Conservation (phyloP, 140 eudicot genomes). For the Cichorium intybus region DNA sequence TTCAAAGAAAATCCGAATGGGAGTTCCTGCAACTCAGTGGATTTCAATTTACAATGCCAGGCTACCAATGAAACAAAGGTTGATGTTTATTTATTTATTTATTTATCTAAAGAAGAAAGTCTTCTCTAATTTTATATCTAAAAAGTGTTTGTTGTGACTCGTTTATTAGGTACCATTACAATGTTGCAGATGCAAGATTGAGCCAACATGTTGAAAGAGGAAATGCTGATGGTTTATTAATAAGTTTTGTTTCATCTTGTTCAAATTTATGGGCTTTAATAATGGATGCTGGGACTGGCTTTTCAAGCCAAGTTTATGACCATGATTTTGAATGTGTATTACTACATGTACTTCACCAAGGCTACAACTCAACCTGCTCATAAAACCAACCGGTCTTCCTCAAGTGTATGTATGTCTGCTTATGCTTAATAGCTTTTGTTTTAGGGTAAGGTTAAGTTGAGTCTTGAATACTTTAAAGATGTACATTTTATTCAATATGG, state of each 20-base stretch:
- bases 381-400: conserved; percentile 58
- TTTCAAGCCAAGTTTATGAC: too few relatives aligned
- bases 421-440: conserved; percentile 65
- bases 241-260: conserved; percentile 88
- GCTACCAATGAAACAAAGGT: conserved; percentile 67
- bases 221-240: conserved; percentile 83
- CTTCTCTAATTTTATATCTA: background rate
- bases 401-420: conserved; percentile 76
- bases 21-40: conserved; percentile 98
- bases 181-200: conserved; percentile 88
- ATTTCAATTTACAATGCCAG: conserved; percentile 86
- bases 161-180: conserved; percentile 78
- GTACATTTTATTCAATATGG: conserved; percentile 28
- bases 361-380: conserved; percentile 70
- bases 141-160: conserved; percentile 4
- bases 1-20: conserved; percentile 95
- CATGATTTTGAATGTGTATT: conserved; percentile 84
- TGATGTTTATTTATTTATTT: background rate
- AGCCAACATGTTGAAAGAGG: conserved; percentile 91
- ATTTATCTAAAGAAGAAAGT: too few relatives aligned
- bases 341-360: conserved; percentile 84
- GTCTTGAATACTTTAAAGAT: conserved; percentile 6
- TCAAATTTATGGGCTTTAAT: conserved; percentile 89
- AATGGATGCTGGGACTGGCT: too few relatives aligned
- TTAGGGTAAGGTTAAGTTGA: background rate